Percentiles rank a stretch among this genome's conserved stretches.
These are phyloP conservation scores for Symbiodinium pilosum DNA, from an alignment of 73 alveolate species.

Conservation along the genomic window DNA sequence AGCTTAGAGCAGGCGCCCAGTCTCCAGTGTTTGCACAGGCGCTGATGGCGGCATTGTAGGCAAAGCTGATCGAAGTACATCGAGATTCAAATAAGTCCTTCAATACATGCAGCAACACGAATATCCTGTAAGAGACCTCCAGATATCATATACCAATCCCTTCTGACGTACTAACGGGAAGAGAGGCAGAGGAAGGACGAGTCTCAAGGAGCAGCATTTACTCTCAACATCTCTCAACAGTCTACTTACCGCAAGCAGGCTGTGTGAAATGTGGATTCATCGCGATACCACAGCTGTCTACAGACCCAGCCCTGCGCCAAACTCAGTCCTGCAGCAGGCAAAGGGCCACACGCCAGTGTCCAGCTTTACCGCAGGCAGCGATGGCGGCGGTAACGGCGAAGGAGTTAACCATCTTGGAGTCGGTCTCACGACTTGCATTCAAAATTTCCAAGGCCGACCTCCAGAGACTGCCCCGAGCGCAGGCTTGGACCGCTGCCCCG, in stretches of 20 bases:
- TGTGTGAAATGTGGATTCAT: no score
- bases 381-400: not conserved
- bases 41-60: conserved; percentile 23
- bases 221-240: no score
- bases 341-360: conserved; percentile 2
- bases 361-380: conserved; percentile 41
- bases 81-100: not conserved
- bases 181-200: no score
- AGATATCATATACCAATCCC: no score
- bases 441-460: not conserved
- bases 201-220: no score
- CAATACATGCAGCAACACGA: no score
- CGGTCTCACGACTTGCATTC: not conserved
- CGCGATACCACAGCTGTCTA: no score
- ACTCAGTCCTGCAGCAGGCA: not conserved
- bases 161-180: not conserved
- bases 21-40: not conserved
- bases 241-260: no score
- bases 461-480: conserved; percentile 13
- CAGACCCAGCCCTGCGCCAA: no score
- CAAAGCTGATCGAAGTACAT: not conserved
- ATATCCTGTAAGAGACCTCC: no score
- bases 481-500: conserved; percentile 45
- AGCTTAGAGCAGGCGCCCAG: not conserved
- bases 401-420: not conserved